phyloP scores from a whole-genome alignment of 2,329 filamentous ascomycete species.

The Paraphaeosphaeria minitans region DNA sequence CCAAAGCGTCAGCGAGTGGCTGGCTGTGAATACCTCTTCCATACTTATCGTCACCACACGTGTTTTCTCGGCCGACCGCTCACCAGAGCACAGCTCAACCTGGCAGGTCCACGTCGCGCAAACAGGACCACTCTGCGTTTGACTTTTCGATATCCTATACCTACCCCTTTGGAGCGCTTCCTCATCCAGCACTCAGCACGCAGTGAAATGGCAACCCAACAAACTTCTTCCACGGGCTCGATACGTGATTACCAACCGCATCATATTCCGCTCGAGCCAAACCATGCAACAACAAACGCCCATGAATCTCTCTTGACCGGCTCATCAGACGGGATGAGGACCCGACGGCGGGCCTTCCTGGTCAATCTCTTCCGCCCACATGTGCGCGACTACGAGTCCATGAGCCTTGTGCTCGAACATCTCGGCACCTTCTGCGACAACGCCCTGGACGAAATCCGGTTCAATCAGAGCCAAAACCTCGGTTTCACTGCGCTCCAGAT shows the following conservation, averaged over 20 bases:
- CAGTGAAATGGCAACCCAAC: neutral
- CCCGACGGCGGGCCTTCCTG: neutral
- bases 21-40: too few species aligned
- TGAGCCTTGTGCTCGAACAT: neutral
- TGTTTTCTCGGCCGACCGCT: too few species aligned
- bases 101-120: too few species aligned
- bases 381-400: conserved; percentile 5
- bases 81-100: too few species aligned
- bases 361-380: neutral
- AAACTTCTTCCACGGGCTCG: neutral
- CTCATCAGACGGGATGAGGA: neutral
- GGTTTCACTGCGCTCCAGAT: neutral
- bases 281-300: neutral
- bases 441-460: neutral
- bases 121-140: too few species aligned
- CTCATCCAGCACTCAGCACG: too few species aligned
- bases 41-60: too few species aligned
- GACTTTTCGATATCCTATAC: too few species aligned
- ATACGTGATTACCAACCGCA: neutral
- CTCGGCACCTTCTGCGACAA: neutral
- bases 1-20: too few species aligned
- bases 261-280: neutral
- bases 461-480: neutral
- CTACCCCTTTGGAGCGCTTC: too few species aligned
- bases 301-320: neutral